These are phyloP conservation scores for Galerina marginata DNA, from an alignment of 768 basidiomycete genomes.

Conservation along the genomic window DNA sequence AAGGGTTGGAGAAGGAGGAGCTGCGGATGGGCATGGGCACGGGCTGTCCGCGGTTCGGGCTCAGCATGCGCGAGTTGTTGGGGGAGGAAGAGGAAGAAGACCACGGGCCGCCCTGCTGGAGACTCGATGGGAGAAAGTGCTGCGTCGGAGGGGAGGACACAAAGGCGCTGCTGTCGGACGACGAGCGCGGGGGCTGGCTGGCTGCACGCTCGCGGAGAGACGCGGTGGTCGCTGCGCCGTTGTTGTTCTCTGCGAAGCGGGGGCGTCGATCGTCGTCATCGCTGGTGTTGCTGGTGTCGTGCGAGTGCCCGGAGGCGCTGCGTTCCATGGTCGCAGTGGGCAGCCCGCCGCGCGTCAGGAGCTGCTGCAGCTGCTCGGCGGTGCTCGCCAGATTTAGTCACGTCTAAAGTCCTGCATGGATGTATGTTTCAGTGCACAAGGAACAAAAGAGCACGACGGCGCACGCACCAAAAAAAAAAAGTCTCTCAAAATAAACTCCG, in stretches of 20 bases:
- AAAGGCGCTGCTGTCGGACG: constrained; percentile 43
- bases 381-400: too few relatives aligned
- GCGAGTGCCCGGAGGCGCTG: not conserved
- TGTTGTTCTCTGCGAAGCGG: constrained; percentile 23
- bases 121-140: constrained; percentile 54
- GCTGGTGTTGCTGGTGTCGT: not conserved
- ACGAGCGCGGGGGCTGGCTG: constrained; percentile 68
- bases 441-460: not conserved
- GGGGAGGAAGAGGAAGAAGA: constrained; percentile 32
- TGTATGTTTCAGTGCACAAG: not conserved
- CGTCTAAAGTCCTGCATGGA: not conserved
- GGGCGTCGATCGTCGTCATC: not conserved
- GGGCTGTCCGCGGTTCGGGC: constrained; percentile 49
- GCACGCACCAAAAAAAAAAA: too few relatives aligned
- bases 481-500: too few relatives aligned
- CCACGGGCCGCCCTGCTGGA: constrained; percentile 50
- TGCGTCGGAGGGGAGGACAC: constrained; percentile 59
- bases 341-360: too few relatives aligned
- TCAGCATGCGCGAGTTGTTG: constrained; percentile 45
- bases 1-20: constrained; percentile 70
- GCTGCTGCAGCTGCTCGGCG: too few relatives aligned
- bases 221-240: constrained; percentile 41
- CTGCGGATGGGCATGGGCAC: constrained; percentile 67
- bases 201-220: constrained; percentile 68
- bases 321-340: not conserved